phyloP scores from a whole-genome alignment of 306 rosid genomes.

The Corylus americana region DNA sequence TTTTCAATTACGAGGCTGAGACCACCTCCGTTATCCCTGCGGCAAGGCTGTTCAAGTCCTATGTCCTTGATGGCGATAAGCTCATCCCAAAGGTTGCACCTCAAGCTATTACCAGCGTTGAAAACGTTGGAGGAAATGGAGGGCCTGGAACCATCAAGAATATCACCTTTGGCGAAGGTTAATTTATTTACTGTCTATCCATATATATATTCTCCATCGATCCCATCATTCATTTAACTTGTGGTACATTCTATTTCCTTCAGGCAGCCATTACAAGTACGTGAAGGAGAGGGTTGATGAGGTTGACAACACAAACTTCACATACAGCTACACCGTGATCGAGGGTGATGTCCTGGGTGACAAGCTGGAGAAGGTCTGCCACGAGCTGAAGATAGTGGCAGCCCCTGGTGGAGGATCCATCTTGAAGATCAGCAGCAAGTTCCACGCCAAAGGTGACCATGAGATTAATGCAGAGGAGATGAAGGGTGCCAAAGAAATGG shows the following conservation, averaged over 20 bases:
- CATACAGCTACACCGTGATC: constrained; percentile 37
- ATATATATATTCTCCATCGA: too few species aligned
- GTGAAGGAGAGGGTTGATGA: constrained; percentile 45
- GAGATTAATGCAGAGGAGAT: constrained; percentile 30
- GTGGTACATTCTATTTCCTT: background rate
- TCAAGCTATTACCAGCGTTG: constrained; percentile 29
- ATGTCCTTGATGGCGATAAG: constrained; percentile 31
- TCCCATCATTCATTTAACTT: too few species aligned
- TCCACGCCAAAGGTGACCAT: constrained; percentile 38
- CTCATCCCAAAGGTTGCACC: constrained; percentile 45
- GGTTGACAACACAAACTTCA: constrained; percentile 35
- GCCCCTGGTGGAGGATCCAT: constrained; percentile 42
- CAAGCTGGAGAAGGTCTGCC: constrained; percentile 39
- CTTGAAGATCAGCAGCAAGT: constrained; percentile 36
- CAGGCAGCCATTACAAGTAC: constrained; percentile 2
- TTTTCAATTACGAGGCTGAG: constrained; percentile 28
- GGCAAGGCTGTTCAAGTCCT: constrained; percentile 49
- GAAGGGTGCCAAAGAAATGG: constrained; percentile 47
- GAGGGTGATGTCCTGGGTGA: constrained; percentile 43
- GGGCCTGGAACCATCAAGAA: constrained; percentile 58
- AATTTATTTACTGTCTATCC: background rate
- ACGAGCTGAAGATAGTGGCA: constrained; percentile 35
- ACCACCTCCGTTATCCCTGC: constrained; percentile 40
- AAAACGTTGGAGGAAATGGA: constrained; percentile 48
- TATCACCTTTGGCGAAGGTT: constrained; percentile 34